Evolutionary conservation across 1,139 yeast genomes (phyloP), one percentile per base, ranked within the genome.

Genomic region (Blastobotrys malaysiensis): DNA sequence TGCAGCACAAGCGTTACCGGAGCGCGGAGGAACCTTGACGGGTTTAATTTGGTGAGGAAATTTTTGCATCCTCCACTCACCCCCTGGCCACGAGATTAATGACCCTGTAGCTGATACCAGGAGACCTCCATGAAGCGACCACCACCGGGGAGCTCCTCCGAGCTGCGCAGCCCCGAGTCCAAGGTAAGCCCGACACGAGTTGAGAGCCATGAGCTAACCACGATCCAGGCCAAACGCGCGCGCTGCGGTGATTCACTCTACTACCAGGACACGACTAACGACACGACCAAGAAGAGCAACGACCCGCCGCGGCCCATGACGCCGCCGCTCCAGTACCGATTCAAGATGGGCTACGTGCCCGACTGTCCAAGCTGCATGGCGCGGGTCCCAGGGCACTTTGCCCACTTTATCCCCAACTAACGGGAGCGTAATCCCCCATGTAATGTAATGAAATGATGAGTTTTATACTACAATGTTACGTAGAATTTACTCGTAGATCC

Each of bases 401-500:
- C 59, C 43, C 66, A 63, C 53, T 55, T 55, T 36, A 47, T 46
- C 5, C 39, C 39, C 7, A 31, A 11, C 16, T 31, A n/a, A 11
- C 7, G 5, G 26, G n/a, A n/a, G n/a, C n/a, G n/a, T n/a, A n/a
- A n/a, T n/a, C n/a, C n/a, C n/a, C n/a, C n/a, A n/a, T n/a, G n/a
- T n/a, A n/a, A n/a, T n/a, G n/a, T n/a, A n/a, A n/a, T n/a, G n/a
- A n/a, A n/a, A 22, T 5, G 26, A 22, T 22, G 26, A n/a, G 26
- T 5, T 22, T 22, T 22, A 22, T 22, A 9, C 26, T 22, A 22
- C 26, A 22, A 9, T 5, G 26, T 22, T n/a, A n/a, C n/a, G n/a
- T n/a, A n/a, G n/a, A n/a, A 52, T 57, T 78, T 86, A 89, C 79
- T 91, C 98, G 86, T 93, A 93, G 77, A 93, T 81, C 97, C 97